Percentiles rank a stretch among this genome's conserved stretches.
phyloP scores from a whole-genome alignment of 2,329 filamentous ascomycete species.

The Fusarium humuli region DNA sequence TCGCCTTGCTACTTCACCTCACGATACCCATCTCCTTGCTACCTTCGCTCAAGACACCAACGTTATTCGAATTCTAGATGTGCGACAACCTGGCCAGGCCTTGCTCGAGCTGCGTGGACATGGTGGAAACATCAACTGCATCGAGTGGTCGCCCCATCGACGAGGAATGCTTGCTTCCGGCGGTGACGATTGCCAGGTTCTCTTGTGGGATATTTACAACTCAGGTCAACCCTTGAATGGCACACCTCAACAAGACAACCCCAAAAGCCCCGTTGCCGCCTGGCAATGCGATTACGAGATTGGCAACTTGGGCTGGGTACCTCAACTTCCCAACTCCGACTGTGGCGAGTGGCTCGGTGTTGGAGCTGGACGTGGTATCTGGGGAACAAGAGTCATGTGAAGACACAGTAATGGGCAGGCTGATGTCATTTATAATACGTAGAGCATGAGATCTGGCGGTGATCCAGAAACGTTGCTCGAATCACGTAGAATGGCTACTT shows the following conservation, averaged over 20 bases:
- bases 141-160: conserved; percentile 93
- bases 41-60: conserved; percentile 96
- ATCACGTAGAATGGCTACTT: conserved; percentile 43
- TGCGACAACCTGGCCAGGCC: conserved; percentile 94
- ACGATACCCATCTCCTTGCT: conserved; percentile 94
- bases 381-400: conserved; percentile 71
- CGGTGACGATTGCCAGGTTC: conserved; percentile 89
- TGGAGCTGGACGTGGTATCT: conserved; percentile 82
- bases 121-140: conserved; percentile 84
- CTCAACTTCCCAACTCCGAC: conserved; percentile 74
- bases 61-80: conserved; percentile 93
- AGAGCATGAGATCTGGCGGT: conserved; percentile 5
- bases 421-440: conserved; percentile 30
- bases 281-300: conserved; percentile 92
- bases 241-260: conserved; percentile 64
- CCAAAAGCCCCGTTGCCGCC: conserved; percentile 75
- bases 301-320: conserved; percentile 86
- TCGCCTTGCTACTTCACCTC: conserved; percentile 88
- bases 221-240: conserved; percentile 62
- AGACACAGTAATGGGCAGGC: conserved; percentile 26
- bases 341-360: conserved; percentile 87
- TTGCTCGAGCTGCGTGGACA: conserved; percentile 94
- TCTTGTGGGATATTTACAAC: conserved; percentile 93
- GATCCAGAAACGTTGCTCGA: conserved; percentile 29
- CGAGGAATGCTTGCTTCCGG: conserved; percentile 91